Percentiles rank a stretch among this genome's conserved stretches.
These are phyloP conservation scores for Colletotrichum sp. DNA, from an alignment of 2,329 filamentous ascomycete genomes.

Conservation along the genomic window DNA sequence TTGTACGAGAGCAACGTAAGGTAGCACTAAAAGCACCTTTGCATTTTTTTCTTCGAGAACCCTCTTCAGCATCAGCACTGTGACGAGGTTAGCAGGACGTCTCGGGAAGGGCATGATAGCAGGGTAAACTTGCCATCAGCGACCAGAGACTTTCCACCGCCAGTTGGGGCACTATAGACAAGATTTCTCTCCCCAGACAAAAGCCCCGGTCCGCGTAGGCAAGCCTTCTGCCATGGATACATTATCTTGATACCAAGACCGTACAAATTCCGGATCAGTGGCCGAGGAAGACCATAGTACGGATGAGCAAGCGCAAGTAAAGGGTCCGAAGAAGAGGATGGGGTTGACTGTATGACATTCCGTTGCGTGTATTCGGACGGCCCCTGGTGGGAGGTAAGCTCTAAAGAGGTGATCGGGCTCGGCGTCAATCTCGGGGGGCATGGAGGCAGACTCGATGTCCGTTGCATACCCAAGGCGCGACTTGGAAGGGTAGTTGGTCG, in stretches of 20 bases:
- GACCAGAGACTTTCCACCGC: conserved; percentile 78
- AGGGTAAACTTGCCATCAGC: conserved; percentile 53
- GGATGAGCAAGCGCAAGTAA: conserved; percentile 67
- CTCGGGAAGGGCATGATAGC: neutral
- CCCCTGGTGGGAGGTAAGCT: conserved; percentile 21
- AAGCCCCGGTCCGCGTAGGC: conserved; percentile 70
- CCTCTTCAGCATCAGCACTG: conserved; percentile 73
- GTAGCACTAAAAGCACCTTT: conserved; percentile 76
- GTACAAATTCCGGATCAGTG: conserved; percentile 68
- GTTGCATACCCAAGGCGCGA: conserved; percentile 33
- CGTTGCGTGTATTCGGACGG: conserved; percentile 64
- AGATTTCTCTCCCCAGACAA: conserved; percentile 70
- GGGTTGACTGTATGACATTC: conserved; percentile 55
- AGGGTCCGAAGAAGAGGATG: conserved; percentile 55
- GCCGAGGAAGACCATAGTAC: conserved; percentile 64
- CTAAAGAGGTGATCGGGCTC: conserved; percentile 50
- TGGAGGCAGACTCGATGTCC: conserved; percentile 34
- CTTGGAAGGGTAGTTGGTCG: neutral
- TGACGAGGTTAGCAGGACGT: conserved; percentile 2
- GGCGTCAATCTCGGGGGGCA: conserved; percentile 38
- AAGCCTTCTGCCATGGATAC: conserved; percentile 81
- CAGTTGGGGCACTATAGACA: conserved; percentile 81
- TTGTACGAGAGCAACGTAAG: conserved; percentile 80
- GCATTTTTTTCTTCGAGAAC: conserved; percentile 66
- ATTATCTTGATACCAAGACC: conserved; percentile 73